Percentiles rank a stretch among this genome's conserved stretches.
These are phyloP conservation scores for Euphorbia pulcherrima DNA, from an alignment of 345 rosid species.

Conservation along the genomic window DNA sequence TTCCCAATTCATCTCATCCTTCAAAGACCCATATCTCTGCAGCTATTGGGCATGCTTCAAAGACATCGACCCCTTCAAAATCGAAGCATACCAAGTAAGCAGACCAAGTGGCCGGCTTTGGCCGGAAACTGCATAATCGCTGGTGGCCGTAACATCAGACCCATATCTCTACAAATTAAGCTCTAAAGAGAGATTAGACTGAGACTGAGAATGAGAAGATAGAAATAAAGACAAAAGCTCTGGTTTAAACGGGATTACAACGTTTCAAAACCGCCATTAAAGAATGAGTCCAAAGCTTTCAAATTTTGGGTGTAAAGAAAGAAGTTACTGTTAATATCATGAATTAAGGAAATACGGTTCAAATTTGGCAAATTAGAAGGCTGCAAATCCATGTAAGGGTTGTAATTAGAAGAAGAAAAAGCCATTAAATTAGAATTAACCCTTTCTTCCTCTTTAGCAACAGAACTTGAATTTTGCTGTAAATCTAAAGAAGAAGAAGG, in stretches of 20 bases:
- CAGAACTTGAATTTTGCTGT: constrained; percentile 19
- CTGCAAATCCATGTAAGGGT: constrained; percentile 46
- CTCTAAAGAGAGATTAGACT: constrained; percentile 43
- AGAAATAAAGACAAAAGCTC: constrained; percentile 62
- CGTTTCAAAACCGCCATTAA: constrained; percentile 22
- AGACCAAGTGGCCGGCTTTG: constrained; percentile 62
- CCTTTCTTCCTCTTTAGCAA: constrained; percentile 47
- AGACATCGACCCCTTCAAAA: constrained; percentile 75
- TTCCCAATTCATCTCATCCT: too few relatives aligned
- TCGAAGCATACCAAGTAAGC: constrained; percentile 73
- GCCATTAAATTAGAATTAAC: constrained; percentile 37
- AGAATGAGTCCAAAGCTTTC: constrained; percentile 42
- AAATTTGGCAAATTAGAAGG: constrained; percentile 28
- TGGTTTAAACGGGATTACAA: constrained; percentile 45
- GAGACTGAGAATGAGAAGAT: too few relatives aligned
- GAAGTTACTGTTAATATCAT: constrained; percentile 34
- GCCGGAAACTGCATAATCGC: constrained; percentile 15
- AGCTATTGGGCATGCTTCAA: constrained; percentile 82
- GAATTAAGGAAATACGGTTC: constrained; percentile 51
- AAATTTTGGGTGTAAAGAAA: constrained; percentile 52
- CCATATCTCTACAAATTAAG: constrained; percentile 46
- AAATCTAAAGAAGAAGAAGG: constrained; percentile 52
- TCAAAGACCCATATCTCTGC: too few relatives aligned
- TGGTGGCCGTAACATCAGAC: constrained; percentile 21
- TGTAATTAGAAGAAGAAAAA: constrained; percentile 30